Conservation (phyloP, 495 filamentous ascomycete species). For the Penicillium taxi region DNA sequence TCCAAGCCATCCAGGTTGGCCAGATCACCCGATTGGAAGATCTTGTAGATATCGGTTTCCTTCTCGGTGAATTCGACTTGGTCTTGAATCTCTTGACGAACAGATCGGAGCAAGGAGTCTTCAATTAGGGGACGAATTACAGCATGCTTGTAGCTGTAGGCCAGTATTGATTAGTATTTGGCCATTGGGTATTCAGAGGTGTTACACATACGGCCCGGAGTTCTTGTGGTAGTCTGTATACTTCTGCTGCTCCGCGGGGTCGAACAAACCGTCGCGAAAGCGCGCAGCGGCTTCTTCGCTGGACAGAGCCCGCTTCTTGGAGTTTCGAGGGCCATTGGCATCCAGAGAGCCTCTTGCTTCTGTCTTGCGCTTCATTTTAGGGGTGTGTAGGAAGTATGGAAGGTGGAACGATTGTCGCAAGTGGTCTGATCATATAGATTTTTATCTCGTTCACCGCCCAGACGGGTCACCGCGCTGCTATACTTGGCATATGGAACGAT, state of each 20-base stretch:
- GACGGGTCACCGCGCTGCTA: too few relatives aligned
- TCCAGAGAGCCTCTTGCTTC: constrained; percentile 24
- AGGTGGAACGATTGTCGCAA: not conserved
- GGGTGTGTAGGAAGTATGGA: constrained; percentile 1
- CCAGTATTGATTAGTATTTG: constrained; percentile 5
- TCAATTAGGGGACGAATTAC: constrained; percentile 77
- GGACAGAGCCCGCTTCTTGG: constrained; percentile 47
- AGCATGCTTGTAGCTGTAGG: constrained; percentile 69
- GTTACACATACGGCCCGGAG: constrained; percentile 55
- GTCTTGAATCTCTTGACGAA: constrained; percentile 79
- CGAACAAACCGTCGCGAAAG: constrained; percentile 75
- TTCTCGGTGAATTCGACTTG: constrained; percentile 95
- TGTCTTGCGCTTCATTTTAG: constrained; percentile 51
- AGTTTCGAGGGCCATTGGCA: constrained; percentile 34
- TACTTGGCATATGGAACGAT: too few relatives aligned
- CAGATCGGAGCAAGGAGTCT: constrained; percentile 69
- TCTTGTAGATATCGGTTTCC: constrained; percentile 99
- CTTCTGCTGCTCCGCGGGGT: constrained; percentile 52
- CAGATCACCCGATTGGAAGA: constrained; percentile 95
- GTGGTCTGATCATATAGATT: constrained; percentile 15
- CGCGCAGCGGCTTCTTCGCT: constrained; percentile 37
- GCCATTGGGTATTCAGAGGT: constrained; percentile 1
- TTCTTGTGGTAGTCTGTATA: constrained; percentile 63
- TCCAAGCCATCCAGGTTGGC: constrained; percentile 94
- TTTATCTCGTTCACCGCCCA: too few relatives aligned